Conservation (phyloP, 108 stramenopile genomes). For the Stephanodiscus triporus region DNA sequence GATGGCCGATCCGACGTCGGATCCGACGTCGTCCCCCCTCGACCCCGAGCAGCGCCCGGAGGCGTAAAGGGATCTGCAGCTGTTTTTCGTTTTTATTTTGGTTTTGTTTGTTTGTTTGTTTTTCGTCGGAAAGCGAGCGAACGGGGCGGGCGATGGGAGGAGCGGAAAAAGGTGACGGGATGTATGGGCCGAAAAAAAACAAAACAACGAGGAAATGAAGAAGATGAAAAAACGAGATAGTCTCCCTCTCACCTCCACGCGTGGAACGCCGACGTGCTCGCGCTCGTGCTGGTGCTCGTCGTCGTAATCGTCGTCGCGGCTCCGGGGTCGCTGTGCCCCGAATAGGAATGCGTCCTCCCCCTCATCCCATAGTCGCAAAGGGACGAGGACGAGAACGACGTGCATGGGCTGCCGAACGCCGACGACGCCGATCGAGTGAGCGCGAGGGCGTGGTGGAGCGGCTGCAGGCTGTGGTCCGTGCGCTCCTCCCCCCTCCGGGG, state of each 20-base stretch:
- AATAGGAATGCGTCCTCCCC: slow-evolving; percentile 4
- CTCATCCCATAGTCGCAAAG: not conserved
- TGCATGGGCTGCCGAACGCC: slow-evolving; percentile 1
- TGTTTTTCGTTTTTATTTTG: not conserved
- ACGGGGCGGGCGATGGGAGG: no score
- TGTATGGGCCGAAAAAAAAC: no score
- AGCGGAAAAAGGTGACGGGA: not conserved
- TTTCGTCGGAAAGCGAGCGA: no score
- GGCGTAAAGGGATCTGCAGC: not conserved
- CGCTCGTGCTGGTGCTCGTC: not conserved
- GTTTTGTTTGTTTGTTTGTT: no score
- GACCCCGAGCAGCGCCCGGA: not conserved
- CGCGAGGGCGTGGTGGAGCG: not conserved
- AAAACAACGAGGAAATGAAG: not conserved
- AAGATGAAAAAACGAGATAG: not conserved
- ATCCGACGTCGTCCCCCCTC: slow-evolving; percentile 1
- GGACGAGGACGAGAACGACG: not conserved
- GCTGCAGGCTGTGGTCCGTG: no score
- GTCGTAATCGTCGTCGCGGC: not conserved
- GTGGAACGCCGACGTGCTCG: not conserved
- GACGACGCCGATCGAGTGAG: slow-evolving; percentile 9
- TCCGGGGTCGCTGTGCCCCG: slow-evolving; percentile 11
- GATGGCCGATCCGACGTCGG: not conserved
- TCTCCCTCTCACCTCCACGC: not conserved
- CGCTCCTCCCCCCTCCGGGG: not conserved